Evolutionary conservation across 2,329 filamentous ascomycete species (phyloP), one percentile per base, ranked within the genome.

Genomic region (Fusarium proliferatum): DNA sequence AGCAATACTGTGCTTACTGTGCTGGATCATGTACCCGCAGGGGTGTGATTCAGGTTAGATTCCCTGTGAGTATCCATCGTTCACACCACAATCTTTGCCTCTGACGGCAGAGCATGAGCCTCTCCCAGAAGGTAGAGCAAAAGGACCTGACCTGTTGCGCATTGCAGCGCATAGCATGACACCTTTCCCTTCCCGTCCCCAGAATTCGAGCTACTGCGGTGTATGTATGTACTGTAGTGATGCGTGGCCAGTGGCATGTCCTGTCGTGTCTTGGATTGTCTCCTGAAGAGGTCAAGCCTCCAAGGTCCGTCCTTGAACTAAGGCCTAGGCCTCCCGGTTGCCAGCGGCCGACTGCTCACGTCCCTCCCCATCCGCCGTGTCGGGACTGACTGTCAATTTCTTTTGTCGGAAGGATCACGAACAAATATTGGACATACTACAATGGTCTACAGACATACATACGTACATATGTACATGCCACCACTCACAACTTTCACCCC

Each of bases 151-250:
- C 60, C 61, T 41, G 34, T 64, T 43, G n/a, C 59, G 51, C 51
- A 45, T 57, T 17, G 39, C 48, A 61, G 13, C n/a, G 30, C 59
- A 57, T 61, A 15, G 41, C 62, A 64, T 59, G 41, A 67, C 71
- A 42, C 76, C 69, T 73, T 77, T 64, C 76, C 76, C 64, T 70
- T 77, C 76, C 71, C 61, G 69, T 78, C 61, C 53, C 73, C 68
- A 73, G 71, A 61, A 67, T 58, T 69, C 71, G 71, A 66, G 59
- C 70, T 68, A 74, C 67, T 38, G 51, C 33, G 49, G n/a, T 45
- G 49, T 33, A 38, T 17, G 36, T 38, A 58, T 17, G 36, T 38
- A 58, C 33, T 30, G 26, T 30, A 58, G 33, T 65, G 63, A 49
- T 72, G 73, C 64, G 61, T 65, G 69, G 76, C 55, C 63, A 42